Evolutionary conservation across 2,329 filamentous ascomycete species (phyloP).

Genomic region (Xylaria sp.): DNA sequence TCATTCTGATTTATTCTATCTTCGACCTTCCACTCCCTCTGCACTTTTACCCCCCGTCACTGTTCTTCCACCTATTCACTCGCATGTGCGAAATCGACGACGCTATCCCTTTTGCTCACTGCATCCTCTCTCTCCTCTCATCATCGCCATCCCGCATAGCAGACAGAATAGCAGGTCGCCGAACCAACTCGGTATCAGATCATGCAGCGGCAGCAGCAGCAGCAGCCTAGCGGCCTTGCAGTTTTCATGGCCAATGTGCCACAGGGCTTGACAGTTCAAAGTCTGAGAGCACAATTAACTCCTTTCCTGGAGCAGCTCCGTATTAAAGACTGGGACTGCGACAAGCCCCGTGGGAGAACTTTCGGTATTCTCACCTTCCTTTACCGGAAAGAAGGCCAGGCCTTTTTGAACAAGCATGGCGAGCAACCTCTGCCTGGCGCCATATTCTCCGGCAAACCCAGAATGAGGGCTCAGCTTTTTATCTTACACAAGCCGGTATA

Average conservation of each 20-base stretch:
- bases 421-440: constrained; percentile 29
- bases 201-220: constrained; percentile 31
- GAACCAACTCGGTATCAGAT: not conserved
- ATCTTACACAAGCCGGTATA: constrained; percentile 48
- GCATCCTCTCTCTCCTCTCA: not conserved
- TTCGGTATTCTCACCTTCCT: constrained; percentile 59
- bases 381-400: constrained; percentile 51
- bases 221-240: constrained; percentile 53
- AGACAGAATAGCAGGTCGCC: not conserved
- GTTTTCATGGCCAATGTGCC: constrained; percentile 59
- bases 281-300: constrained; percentile 54
- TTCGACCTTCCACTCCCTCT: not conserved
- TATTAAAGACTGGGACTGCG: constrained; percentile 57
- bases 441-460: constrained; percentile 18
- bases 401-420: constrained; percentile 54
- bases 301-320: constrained; percentile 55
- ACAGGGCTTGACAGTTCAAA: constrained; percentile 52
- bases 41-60: not conserved
- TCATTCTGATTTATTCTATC: not conserved
- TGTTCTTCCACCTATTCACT: not conserved
- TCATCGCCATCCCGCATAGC: not conserved
- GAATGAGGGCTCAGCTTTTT: constrained; percentile 43
- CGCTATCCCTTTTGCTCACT: not conserved
- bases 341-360: constrained; percentile 53
- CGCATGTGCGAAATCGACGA: not conserved